Conservation (phyloP, 805 yeast species). For the Kuraishia capsulata region DNA sequence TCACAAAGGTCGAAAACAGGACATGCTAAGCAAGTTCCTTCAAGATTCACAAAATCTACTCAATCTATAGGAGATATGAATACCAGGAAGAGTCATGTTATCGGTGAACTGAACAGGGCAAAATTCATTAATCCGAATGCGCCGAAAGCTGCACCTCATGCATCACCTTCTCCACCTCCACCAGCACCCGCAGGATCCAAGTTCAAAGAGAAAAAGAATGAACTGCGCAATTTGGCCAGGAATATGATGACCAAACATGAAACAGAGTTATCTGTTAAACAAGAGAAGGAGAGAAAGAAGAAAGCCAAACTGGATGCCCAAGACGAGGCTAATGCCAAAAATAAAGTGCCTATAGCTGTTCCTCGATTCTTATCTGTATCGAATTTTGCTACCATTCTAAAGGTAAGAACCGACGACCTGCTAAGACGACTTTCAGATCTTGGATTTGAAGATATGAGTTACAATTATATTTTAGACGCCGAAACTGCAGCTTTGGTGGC, state of each 20-base stretch:
- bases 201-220: not conserved
- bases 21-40: too few relatives aligned
- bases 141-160: too few relatives aligned
- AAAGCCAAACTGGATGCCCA: not conserved
- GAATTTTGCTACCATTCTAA: conserved; percentile 64
- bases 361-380: conserved; percentile 78
- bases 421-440: conserved; percentile 47
- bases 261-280: not conserved
- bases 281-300: not conserved
- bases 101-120: not conserved
- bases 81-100: not conserved
- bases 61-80: too few relatives aligned
- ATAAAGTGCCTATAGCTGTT: conserved; percentile 24
- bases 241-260: not conserved
- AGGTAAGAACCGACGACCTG: conserved; percentile 54
- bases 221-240: not conserved
- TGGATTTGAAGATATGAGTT: conserved; percentile 67
- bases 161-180: too few relatives aligned
- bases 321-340: too few relatives aligned
- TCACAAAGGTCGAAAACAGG: too few relatives aligned
- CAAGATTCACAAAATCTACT: not conserved
- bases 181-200: not conserved
- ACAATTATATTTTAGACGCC: conserved; percentile 72
- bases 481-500: conserved; percentile 85
- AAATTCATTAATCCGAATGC: not conserved